Evolutionary conservation across 139 green algal genomes (phyloP), one percentile per base, ranked within the genome.

Genomic region (Diplosphaera chodatii): DNA sequence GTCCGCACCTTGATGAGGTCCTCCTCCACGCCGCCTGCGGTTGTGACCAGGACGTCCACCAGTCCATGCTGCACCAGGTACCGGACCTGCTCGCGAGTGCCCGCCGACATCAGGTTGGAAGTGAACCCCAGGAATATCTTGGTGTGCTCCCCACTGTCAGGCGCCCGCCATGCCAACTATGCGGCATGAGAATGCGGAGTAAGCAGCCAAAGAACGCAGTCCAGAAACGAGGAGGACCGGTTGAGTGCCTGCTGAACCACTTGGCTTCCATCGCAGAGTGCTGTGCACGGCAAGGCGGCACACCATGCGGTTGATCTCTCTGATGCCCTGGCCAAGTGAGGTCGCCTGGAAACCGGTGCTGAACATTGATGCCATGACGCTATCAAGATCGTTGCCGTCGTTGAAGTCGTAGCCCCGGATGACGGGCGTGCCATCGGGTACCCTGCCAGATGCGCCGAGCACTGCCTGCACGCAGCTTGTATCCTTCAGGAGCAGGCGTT

Each of bases 61-160:
- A 97, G 91, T 16, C 77, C 82, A 79, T 97, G 80, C 78, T 97
- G 80, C 32, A 90, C 87, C 25, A 97, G 78, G 66, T 86, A 96
- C 48, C 86, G 78, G 13, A 96, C 90, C 71, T 95, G 86, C 64
- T 99, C 95, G 8, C 95, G 79, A 18, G 92, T 85, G 1, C 95
- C 95, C 6, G 88, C 86, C 2, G 89, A 97, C 6, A 96, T 92
- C 31, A 99, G 79, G 78, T 99, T 99, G 32, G 89, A 94, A 0
- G 95, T 99, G 84, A 91, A 99, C 1, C 90, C 94, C 31, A 99
- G 83, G 74, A 98, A 99, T 31, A 99, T 96, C 69, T 92, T 90
- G 63, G 67, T 77, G 30, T 85, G 82, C 1, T 75, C 80, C 33
- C 18, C n/a, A 13, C 73, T 70, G 0, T 70, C 78, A 2, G 82